Conservation (phyloP, 2,329 filamentous ascomycete genomes). For the Fusarium sp. region DNA sequence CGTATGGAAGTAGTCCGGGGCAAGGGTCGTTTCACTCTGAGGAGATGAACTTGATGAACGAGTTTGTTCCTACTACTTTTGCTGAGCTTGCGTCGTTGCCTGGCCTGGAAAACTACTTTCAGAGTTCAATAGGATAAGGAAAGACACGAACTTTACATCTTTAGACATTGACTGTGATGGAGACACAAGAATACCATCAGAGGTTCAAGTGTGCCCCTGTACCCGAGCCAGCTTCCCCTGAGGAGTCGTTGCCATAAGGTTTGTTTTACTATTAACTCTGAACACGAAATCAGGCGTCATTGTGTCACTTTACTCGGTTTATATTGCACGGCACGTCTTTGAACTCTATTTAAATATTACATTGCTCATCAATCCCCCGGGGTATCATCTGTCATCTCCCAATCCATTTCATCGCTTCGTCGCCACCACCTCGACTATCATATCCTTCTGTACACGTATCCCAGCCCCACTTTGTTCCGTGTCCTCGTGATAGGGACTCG, state of each 20-base stretch:
- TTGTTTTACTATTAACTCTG: too few species aligned
- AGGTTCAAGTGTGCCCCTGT: too few species aligned
- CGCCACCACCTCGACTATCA: constrained; percentile 15
- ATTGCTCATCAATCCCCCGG: neutral
- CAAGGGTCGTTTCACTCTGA: constrained; percentile 48
- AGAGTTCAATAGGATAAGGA: neutral
- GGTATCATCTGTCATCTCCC: neutral
- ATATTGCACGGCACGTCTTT: neutral
- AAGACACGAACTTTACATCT: neutral
- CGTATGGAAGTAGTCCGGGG: neutral
- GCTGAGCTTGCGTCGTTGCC: neutral
- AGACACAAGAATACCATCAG: too few species aligned
- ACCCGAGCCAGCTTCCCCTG: too few species aligned
- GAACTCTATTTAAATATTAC: neutral
- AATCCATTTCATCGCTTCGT: neutral
- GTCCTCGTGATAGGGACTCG: neutral
- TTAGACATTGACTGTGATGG: neutral
- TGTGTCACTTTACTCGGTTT: neutral
- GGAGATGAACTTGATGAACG: neutral
- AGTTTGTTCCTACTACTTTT: neutral
- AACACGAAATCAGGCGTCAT: neutral
- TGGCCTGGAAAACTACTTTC: neutral
- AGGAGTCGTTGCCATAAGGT: too few species aligned
- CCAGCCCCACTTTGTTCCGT: neutral
- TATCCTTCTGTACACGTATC: constrained; percentile 25